Evolutionary conservation across 805 yeast species (phyloP).

Genomic region (Schizosaccharomyces octosporus): DNA sequence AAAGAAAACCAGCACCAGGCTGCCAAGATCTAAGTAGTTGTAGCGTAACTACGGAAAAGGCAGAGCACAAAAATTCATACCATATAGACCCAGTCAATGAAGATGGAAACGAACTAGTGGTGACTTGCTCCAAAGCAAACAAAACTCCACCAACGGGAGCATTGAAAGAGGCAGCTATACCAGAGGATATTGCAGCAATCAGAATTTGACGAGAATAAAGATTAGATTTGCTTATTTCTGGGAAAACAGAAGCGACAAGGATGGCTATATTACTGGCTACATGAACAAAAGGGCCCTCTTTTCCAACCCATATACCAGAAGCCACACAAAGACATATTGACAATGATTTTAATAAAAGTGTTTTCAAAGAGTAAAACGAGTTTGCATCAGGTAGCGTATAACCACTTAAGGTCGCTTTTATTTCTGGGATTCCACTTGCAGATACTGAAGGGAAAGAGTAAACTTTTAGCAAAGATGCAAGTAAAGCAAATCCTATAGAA

Average conservation of each 20-base stretch:
- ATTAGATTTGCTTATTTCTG: constrained; percentile 15
- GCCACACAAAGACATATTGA: constrained; percentile 80
- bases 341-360: constrained; percentile 48
- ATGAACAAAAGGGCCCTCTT: constrained; percentile 96
- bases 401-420: constrained; percentile 82
- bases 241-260: constrained; percentile 32
- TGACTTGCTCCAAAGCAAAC: constrained; percentile 77
- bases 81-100: constrained; percentile 41
- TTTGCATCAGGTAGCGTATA: constrained; percentile 30
- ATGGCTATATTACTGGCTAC: constrained; percentile 93
- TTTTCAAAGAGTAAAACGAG: constrained; percentile 50
- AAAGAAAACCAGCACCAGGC: constrained; percentile 79
- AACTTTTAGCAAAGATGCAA: neutral
- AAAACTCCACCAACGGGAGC: constrained; percentile 91
- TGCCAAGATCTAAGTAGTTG: constrained; percentile 62
- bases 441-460: constrained; percentile 79
- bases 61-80: constrained; percentile 76
- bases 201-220: constrained; percentile 24
- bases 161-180: constrained; percentile 96
- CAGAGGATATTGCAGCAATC: constrained; percentile 87
- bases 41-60: constrained; percentile 47
- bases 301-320: constrained; percentile 80
- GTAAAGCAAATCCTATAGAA: neutral
- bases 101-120: constrained; percentile 25
- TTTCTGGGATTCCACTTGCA: constrained; percentile 95